phyloP scores from a whole-genome alignment of 2,329 filamentous ascomycete genomes.

The Trichoderma harzianum region DNA sequence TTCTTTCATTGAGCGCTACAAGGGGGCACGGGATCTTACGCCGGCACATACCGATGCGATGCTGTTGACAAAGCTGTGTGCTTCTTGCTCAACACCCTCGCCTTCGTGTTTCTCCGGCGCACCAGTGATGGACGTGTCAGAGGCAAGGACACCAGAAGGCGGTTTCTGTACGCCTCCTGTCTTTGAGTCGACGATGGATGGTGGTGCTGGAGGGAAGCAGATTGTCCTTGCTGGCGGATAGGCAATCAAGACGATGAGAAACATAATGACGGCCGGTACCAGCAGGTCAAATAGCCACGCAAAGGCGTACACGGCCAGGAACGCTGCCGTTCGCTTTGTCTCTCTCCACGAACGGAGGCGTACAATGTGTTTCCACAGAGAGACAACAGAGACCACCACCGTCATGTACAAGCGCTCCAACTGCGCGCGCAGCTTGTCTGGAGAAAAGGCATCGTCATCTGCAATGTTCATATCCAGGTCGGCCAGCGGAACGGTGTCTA shows the following conservation, averaged over 20 bases:
- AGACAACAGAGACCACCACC: slow-evolving; percentile 64
- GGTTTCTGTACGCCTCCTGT: slow-evolving; percentile 77
- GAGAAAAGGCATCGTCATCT: slow-evolving; percentile 79
- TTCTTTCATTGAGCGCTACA: not conserved
- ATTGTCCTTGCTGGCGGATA: slow-evolving; percentile 59
- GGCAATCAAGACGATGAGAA: slow-evolving; percentile 62
- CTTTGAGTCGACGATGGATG: slow-evolving; percentile 66
- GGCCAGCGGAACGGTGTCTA: slow-evolving; percentile 50
- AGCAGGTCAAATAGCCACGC: slow-evolving; percentile 75
- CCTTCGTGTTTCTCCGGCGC: slow-evolving; percentile 81
- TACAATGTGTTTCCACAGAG: slow-evolving; percentile 68
- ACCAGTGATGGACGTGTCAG: slow-evolving; percentile 72
- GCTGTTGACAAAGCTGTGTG: slow-evolving; percentile 73
- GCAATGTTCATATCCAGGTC: slow-evolving; percentile 76
- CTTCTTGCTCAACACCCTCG: slow-evolving; percentile 79
- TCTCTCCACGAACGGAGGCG: slow-evolving; percentile 79
- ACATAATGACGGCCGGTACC: slow-evolving; percentile 55
- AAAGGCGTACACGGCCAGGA: slow-evolving; percentile 52
- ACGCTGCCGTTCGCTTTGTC: slow-evolving; percentile 61
- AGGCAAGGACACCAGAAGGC: slow-evolving; percentile 70
- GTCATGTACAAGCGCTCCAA: slow-evolving; percentile 81
- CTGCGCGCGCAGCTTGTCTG: slow-evolving; percentile 75
- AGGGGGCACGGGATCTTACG: slow-evolving; percentile 22
- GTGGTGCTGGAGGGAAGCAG: slow-evolving; percentile 74
- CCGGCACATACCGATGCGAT: slow-evolving; percentile 45